Base-by-base conservation (phyloP, 202 grass and related monocot species). In the Musa balbisiana region DNA sequence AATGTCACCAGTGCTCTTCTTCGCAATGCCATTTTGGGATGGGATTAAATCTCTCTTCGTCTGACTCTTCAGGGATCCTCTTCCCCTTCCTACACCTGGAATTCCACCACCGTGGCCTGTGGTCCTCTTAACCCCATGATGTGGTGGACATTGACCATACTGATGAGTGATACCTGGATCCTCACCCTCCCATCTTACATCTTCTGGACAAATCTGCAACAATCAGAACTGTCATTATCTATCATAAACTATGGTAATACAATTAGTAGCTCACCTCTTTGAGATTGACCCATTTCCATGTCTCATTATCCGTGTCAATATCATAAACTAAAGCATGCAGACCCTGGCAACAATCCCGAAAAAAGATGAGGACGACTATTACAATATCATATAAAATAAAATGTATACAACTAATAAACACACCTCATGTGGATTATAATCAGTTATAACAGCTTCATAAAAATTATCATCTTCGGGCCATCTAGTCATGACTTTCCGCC, bases 221-320 rank as follows among this genome's bases (percentile, higher is more conserved):
- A 52, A 79, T 51, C 62, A 24, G 14, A 78, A 74, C 3, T 33
- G 9, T 67, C 64, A 78, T 11, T 13, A 71, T 20, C 11, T 71
- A 15, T 10, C 6, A 1, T 2, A 14, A 53, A 14, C 6, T 17
- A 73, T 65, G 19, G 2, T 8, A 52, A 22, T 74, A 14, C 68
- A 66, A 26, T 22, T 52, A 20, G 58, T 49, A 20, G 12, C 69
- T 78, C 77, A 92, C 93, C 88, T 97, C 90, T 84, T 92, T 97
- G 65, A 97, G 84, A 91, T 97, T 86, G 71, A 97, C 89, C 90
- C 90, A 97, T 84, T 97, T 90, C 93, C 90, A 97, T 73, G 87
- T 92, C 75, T 92, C 87, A 52, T 92, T 88, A 75, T 83, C 79
- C 51, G 87, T 92, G 80, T 87, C 87, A 74, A 92, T 88, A 78